Conservation (phyloP, 2,329 filamentous ascomycete genomes). For the Sporothrix phasma region DNA sequence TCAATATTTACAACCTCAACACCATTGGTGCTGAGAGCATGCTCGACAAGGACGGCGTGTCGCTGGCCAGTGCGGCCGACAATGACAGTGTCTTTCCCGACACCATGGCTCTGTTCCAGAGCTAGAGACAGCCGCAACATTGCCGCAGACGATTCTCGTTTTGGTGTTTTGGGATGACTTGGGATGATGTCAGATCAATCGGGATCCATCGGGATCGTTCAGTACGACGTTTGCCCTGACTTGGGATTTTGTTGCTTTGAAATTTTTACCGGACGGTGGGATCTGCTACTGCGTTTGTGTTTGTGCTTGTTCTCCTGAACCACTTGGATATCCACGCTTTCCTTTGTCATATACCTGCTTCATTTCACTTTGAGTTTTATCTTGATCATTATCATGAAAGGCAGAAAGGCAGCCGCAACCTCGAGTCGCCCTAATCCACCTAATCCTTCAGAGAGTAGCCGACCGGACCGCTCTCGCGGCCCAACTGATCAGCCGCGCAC, state of each 20-base stretch:
- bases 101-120: constrained; percentile 27
- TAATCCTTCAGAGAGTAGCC: constrained; percentile 53
- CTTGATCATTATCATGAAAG: background rate
- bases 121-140: background rate
- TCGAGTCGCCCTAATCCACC: constrained; percentile 11
- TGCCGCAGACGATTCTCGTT: background rate
- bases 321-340: background rate
- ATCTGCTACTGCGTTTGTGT: too few species aligned
- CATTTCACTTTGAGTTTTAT: background rate
- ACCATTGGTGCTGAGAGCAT: constrained; percentile 35
- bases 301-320: background rate
- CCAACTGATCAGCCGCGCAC: constrained; percentile 52
- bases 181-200: background rate
- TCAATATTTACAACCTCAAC: constrained; percentile 36
- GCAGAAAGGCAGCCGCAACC: too few species aligned
- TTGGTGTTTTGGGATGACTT: background rate
- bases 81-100: constrained; percentile 32
- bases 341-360: background rate
- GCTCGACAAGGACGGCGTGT: constrained; percentile 29
- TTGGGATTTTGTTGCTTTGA: background rate
- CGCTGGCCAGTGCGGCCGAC: constrained; percentile 29
- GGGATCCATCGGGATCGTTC: too few species aligned
- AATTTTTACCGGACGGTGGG: too few species aligned
- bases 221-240: background rate
- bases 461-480: constrained; percentile 48